Conservation (phyloP, 192 early-diverging fungal genomes). For the Dispira parvispora region DNA sequence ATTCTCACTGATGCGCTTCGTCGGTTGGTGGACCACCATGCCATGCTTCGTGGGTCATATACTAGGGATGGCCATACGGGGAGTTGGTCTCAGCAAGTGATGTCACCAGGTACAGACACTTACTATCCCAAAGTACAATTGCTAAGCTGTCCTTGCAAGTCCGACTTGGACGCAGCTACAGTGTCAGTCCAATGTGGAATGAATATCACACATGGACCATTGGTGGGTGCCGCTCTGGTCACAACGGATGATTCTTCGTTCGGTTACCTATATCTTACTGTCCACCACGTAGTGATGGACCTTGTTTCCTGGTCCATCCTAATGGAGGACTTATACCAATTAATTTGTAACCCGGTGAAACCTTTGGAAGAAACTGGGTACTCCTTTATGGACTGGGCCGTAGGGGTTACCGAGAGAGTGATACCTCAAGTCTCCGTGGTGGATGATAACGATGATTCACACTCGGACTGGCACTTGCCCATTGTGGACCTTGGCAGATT, state of each 20-base stretch:
- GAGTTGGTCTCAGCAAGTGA: not conserved
- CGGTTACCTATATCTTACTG: conserved; percentile 12
- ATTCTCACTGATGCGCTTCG: too few relatives aligned
- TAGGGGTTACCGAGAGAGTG: not conserved
- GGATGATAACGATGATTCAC: not conserved
- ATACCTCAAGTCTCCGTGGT: not conserved
- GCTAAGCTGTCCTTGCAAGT: not conserved
- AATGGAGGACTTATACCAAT: conserved; percentile 14
- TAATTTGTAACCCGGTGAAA: conserved; percentile 4
- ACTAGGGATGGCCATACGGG: not conserved
- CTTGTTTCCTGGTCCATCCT: conserved; percentile 18
- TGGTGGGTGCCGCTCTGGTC: conserved; percentile 8
- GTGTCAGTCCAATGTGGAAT: not conserved
- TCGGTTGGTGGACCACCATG: too few relatives aligned
- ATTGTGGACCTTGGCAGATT: not conserved
- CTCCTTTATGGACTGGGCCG: conserved; percentile 14
- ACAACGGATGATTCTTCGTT: conserved; percentile 3
- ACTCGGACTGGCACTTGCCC: not conserved
- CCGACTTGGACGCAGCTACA: too few relatives aligned
- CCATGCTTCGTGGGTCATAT: too few relatives aligned
- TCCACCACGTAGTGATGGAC: conserved; percentile 20
- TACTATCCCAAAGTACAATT: not conserved
- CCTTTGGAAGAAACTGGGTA: conserved; percentile 7
- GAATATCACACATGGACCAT: not conserved
- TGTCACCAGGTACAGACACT: not conserved